These are phyloP conservation scores for Fulvia fulva DNA, from an alignment of 2,329 filamentous ascomycete genomes.

Conservation along the genomic window DNA sequence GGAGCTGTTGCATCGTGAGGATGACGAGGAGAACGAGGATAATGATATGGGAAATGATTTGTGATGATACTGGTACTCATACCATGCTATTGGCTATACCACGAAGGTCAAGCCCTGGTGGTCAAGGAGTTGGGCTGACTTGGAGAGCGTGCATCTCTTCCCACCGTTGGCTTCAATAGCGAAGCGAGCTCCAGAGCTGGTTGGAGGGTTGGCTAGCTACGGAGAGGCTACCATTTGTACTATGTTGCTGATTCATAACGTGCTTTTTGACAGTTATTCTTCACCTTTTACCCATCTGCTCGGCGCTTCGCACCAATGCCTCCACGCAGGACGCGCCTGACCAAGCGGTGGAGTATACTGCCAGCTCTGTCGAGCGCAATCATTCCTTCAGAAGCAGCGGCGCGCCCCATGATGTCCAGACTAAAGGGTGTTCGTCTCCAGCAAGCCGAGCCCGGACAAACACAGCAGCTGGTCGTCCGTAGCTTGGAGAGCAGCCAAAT, in stretches of 20 bases:
- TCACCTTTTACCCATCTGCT: too few species aligned
- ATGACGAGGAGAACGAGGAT: slow-evolving; percentile 2
- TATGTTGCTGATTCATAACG: background rate
- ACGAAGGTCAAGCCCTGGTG: background rate
- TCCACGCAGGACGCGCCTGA: background rate
- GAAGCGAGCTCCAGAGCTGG: background rate
- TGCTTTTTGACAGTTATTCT: too few species aligned
- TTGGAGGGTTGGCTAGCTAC: background rate
- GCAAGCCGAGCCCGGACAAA: too few species aligned
- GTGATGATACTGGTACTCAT: background rate
- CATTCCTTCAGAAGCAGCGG: background rate
- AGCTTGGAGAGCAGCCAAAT: too few species aligned
- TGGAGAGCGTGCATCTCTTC: background rate
- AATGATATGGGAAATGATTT: background rate
- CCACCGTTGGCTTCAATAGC: background rate
- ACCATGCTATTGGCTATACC: background rate
- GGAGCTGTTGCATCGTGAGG: background rate
- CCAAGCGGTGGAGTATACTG: background rate
- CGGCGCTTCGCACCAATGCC: background rate
- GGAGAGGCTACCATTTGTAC: background rate
- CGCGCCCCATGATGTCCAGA: background rate
- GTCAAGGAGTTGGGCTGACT: background rate
- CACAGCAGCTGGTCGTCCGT: too few species aligned
- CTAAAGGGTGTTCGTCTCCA: too few species aligned
- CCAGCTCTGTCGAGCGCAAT: background rate